These are phyloP conservation scores for Fusarium multiceps DNA, from an alignment of 2,329 filamentous ascomycete species.

Conservation along the genomic window DNA sequence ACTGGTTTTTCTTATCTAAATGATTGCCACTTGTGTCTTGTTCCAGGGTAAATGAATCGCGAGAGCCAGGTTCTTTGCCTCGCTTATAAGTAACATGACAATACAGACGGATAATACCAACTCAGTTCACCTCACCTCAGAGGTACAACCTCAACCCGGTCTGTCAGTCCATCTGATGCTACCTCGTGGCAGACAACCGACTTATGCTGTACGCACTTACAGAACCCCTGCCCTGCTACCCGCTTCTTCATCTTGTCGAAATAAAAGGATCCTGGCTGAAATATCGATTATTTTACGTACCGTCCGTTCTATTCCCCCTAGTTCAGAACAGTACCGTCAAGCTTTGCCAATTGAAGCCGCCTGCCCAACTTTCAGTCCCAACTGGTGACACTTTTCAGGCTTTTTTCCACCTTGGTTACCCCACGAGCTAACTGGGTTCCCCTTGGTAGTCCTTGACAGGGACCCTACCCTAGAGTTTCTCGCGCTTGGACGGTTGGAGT, in stretches of 20 bases:
- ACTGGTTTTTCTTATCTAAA: not conserved
- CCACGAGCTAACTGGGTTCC: constrained; percentile 11
- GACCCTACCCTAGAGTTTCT: constrained; percentile 10
- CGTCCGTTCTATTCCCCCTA: constrained; percentile 7
- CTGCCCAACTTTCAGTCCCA: not conserved
- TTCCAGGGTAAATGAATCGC: not conserved
- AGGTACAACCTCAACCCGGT: not conserved
- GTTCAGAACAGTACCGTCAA: not conserved
- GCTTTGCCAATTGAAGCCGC: constrained; percentile 2
- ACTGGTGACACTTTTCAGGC: not conserved
- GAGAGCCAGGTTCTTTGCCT: not conserved
- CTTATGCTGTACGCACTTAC: not conserved
- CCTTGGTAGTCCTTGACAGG: not conserved
- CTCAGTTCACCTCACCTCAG: not conserved
- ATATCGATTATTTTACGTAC: not conserved
- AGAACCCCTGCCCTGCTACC: not conserved
- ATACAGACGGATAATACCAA: not conserved
- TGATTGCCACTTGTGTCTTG: not conserved
- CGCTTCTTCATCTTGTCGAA: not conserved
- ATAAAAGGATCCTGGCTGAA: not conserved
- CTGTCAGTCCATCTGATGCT: not conserved
- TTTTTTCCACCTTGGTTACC: constrained; percentile 4
- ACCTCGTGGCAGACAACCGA: not conserved
- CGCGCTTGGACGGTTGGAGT: not conserved
- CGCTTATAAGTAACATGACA: not conserved